These are phyloP conservation scores for Starmerella lactis-condensi DNA, from an alignment of 805 yeast genomes.

Conservation along the genomic window DNA sequence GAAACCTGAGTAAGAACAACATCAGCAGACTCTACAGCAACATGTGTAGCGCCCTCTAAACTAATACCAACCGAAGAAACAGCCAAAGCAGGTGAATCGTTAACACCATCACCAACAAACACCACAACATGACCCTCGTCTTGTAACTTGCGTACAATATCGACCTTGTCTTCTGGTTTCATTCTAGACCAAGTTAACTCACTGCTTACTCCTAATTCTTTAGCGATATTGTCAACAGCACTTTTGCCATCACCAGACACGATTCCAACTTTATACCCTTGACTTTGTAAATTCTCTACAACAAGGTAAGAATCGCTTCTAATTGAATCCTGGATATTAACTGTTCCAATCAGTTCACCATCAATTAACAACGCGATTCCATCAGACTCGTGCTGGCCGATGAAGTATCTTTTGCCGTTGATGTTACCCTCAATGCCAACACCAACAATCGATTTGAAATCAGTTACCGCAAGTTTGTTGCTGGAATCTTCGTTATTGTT, in stretches of 20 bases:
- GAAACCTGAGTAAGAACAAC: slow-evolving; percentile 40
- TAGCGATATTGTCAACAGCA: slow-evolving; percentile 49
- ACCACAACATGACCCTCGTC: slow-evolving; percentile 43
- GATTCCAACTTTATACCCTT: slow-evolving; percentile 53
- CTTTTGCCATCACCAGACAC: slow-evolving; percentile 69
- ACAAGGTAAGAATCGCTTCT: slow-evolving; percentile 48
- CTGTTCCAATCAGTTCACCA: slow-evolving; percentile 38
- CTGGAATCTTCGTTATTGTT: background rate
- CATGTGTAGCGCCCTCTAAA: slow-evolving; percentile 80
- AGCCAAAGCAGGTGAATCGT: slow-evolving; percentile 92
- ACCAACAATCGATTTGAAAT: slow-evolving; percentile 20
- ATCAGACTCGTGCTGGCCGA: slow-evolving; percentile 5
- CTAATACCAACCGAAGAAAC: slow-evolving; percentile 81
- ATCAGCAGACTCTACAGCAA: slow-evolving; percentile 94
- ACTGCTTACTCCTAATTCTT: slow-evolving; percentile 44
- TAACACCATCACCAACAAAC: slow-evolving; percentile 94
- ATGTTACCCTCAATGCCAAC: slow-evolving; percentile 22
- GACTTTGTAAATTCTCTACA: slow-evolving; percentile 32
- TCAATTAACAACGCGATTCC: slow-evolving; percentile 33
- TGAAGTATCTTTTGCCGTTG: slow-evolving; percentile 1
- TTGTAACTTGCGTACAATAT: slow-evolving; percentile 31
- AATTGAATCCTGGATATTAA: slow-evolving; percentile 50
- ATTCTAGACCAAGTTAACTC: slow-evolving; percentile 56
- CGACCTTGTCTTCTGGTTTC: slow-evolving; percentile 59
- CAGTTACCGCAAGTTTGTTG: slow-evolving; percentile 4